Base-by-base conservation (phyloP, 495 filamentous ascomycete genomes). In the Pyrenula aspistea region DNA sequence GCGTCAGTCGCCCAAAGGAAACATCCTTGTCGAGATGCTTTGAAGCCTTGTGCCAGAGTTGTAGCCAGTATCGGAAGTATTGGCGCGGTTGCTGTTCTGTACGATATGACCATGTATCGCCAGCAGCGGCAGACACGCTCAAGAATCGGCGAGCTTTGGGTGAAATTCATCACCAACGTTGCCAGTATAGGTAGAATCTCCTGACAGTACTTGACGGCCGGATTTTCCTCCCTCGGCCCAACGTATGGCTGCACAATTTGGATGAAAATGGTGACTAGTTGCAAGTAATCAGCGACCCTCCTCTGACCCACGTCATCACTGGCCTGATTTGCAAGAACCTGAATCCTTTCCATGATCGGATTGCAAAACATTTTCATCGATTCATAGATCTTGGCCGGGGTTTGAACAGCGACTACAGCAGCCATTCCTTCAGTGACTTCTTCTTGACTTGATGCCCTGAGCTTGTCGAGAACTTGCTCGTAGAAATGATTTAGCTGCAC, bases 1-100 rank as follows among this genome's bases (percentile, higher is more conserved):
- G 93, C 87, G 60, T 89, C 89, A 2, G 92, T 95, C 22, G 90
- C 91, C 93, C 93, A 99, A 47, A 99, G 73, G 76, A 99, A 97
- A 68, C 92, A 96, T 20, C 93, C 94, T 69, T 97, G 92, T 49
- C 84, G 84, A 2, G 92, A 95, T 12, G 79, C 80, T 49, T 86
- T 76, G 67, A 97, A 99, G 0, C 91, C 91, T 56, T 72, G 77
- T 3, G 88, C 86, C 51, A 99, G 80, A 67, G 91, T 91, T 57
- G 90, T 84, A 21, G 94, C 93, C 63, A 99, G 80, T 10, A 83
- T 77, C 2, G 87, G 88, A 21, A 99, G 76, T 2, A 99, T 74
- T 22, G 91, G 89, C 21, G 84, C 79, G 75, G 94, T 92, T 53
- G 88, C 87, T 0, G 86, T 92, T 58, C 94, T 80, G 69, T 96